Evolutionary conservation across 805 yeast species (phyloP).

Genomic region (Debaryomyces prosopidis): DNA sequence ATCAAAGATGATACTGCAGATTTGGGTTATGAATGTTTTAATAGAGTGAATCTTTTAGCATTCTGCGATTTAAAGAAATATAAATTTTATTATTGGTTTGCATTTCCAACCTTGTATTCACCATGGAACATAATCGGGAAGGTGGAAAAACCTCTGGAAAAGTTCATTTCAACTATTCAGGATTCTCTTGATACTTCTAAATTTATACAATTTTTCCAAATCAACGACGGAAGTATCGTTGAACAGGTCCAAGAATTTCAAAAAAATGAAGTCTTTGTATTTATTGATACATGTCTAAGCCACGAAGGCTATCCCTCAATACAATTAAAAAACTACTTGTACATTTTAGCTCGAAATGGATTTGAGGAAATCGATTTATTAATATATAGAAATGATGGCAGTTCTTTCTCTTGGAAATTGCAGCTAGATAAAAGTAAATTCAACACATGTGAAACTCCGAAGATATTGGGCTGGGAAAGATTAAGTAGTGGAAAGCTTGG

Average conservation of each 20-base stretch:
- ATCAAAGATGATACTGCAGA: constrained; percentile 33
- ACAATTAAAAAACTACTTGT: constrained; percentile 59
- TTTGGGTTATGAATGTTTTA: constrained; percentile 32
- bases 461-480: constrained; percentile 88
- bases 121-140: constrained; percentile 42
- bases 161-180: not conserved
- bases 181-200: not conserved
- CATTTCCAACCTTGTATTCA: constrained; percentile 65
- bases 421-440: constrained; percentile 9
- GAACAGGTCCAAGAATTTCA: not conserved
- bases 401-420: constrained; percentile 17
- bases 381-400: constrained; percentile 22
- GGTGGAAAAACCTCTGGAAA: not conserved
- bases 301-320: constrained; percentile 43
- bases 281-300: constrained; percentile 32
- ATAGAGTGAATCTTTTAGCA: constrained; percentile 45
- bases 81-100: constrained; percentile 87
- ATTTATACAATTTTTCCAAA: constrained; percentile 13
- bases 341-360: constrained; percentile 38
- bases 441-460: constrained; percentile 26
- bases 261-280: constrained; percentile 22
- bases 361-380: constrained; percentile 18
- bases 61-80: constrained; percentile 90
- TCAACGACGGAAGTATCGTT: constrained; percentile 5
- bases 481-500: constrained; percentile 69